Evolutionary conservation across 306 rosid genomes (phyloP).

Genomic region (Astragalus membranaceus): DNA sequence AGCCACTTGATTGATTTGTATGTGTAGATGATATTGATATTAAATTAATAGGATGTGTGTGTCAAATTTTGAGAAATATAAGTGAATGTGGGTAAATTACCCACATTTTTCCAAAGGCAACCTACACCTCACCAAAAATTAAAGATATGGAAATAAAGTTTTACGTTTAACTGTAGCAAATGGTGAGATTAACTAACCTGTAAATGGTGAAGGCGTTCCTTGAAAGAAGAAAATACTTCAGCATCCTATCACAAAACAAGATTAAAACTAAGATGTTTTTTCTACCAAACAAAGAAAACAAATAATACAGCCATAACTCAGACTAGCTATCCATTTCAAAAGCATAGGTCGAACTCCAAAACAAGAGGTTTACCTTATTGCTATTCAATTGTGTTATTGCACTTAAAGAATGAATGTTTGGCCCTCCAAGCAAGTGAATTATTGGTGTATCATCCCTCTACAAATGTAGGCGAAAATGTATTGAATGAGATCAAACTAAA

Average conservation of each 20-base stretch:
- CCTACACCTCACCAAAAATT: too few relatives aligned
- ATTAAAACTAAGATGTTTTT: slow-evolving; percentile 1
- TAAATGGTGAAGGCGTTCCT: slow-evolving; percentile 64
- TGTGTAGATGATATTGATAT: too few relatives aligned
- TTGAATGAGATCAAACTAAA: slow-evolving; percentile 9
- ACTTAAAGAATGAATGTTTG: slow-evolving; percentile 58
- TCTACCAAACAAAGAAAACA: background rate
- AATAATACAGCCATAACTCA: slow-evolving; percentile 6
- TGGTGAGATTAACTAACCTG: slow-evolving; percentile 42
- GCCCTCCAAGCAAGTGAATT: slow-evolving; percentile 68
- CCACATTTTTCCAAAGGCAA: too few relatives aligned
- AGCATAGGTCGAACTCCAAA: slow-evolving; percentile 6
- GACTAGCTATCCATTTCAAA: background rate
- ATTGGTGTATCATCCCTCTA: slow-evolving; percentile 51
- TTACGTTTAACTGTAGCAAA: background rate
- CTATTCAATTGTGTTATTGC: slow-evolving; percentile 44
- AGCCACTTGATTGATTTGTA: too few relatives aligned
- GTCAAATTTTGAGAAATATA: too few relatives aligned
- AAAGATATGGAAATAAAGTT: background rate
- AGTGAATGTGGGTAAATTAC: too few relatives aligned
- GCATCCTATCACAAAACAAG: slow-evolving; percentile 49
- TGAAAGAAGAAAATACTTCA: slow-evolving; percentile 54
- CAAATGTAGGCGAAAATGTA: slow-evolving; percentile 11
- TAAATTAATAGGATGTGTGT: too few relatives aligned
- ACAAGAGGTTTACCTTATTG: slow-evolving; percentile 40